These are phyloP conservation scores for Cercospora brassicicola DNA, from an alignment of 2,329 filamentous ascomycete species.

Conservation along the genomic window DNA sequence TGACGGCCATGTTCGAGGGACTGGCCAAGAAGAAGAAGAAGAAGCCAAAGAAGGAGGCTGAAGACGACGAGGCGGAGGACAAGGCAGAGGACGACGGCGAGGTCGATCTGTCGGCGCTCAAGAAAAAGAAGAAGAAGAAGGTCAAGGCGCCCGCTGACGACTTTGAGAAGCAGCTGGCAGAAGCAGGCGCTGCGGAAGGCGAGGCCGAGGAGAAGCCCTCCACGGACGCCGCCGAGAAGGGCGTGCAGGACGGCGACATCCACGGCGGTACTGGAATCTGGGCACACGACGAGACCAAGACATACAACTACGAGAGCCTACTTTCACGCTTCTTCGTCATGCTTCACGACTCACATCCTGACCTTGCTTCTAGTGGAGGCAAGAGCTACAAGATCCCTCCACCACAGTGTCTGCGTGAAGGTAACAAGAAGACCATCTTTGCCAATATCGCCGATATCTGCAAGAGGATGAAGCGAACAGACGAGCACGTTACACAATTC, in stretches of 20 bases:
- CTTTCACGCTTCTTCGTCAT: slow-evolving; percentile 92
- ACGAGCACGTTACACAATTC: slow-evolving; percentile 90
- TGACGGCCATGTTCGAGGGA: slow-evolving; percentile 41
- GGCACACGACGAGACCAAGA: slow-evolving; percentile 73
- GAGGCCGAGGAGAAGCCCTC: slow-evolving; percentile 54
- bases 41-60: slow-evolving; percentile 55
- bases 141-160: slow-evolving; percentile 63
- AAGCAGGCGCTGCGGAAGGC: slow-evolving; percentile 59
- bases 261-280: slow-evolving; percentile 87
- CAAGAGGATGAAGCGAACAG: slow-evolving; percentile 98
- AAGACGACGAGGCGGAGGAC: slow-evolving; percentile 41
- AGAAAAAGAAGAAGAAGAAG: slow-evolving; percentile 85
- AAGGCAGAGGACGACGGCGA: slow-evolving; percentile 57
- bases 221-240: slow-evolving; percentile 42
- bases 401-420: slow-evolving; percentile 97
- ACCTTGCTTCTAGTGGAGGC: slow-evolving; percentile 71
- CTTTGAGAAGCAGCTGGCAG: slow-evolving; percentile 66
- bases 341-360: slow-evolving; percentile 92
- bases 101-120: slow-evolving; percentile 67
- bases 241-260: slow-evolving; percentile 69
- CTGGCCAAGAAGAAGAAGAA: slow-evolving; percentile 68
- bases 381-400: slow-evolving; percentile 99
- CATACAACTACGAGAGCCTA: slow-evolving; percentile 81
- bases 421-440: slow-evolving; percentile 99
- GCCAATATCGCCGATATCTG: slow-evolving; percentile 98